These are phyloP conservation scores for Saraca asoca DNA, from an alignment of 331 rosid species.

Conservation along the genomic window DNA sequence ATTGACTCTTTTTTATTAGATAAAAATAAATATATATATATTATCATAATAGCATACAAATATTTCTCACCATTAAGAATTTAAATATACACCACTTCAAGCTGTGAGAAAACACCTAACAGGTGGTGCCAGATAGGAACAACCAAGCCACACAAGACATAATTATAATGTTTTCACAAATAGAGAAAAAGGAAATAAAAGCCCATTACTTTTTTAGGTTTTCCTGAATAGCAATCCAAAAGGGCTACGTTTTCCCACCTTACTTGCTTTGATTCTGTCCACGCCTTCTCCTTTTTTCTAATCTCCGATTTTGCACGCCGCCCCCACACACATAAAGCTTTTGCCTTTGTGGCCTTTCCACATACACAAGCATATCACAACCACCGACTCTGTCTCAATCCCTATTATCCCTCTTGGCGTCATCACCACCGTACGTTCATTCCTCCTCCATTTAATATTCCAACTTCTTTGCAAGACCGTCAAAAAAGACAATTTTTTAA, in stretches of 20 bases:
- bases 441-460: conserved; percentile 20
- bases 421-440: conserved; percentile 45
- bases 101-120: conserved; percentile 21
- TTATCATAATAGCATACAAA: too few species aligned
- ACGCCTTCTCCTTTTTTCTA: neutral
- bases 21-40: too few species aligned
- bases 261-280: conserved; percentile 22
- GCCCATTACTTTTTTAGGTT: neutral
- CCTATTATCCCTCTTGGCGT: conserved; percentile 6
- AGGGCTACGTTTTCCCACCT: conserved; percentile 22
- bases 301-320: conserved; percentile 54
- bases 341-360: conserved; percentile 24
- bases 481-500: conserved; percentile 40
- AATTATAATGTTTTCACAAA: too few species aligned
- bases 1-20: too few species aligned
- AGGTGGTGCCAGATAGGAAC: neutral
- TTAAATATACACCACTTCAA: too few species aligned
- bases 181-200: too few species aligned
- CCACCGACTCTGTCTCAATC: conserved; percentile 34
- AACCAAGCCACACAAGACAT: too few species aligned
- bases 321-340: conserved; percentile 34
- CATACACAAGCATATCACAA: conserved; percentile 26
- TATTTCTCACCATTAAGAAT: too few species aligned
- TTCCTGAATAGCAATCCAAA: neutral
- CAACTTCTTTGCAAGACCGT: conserved; percentile 43